These are phyloP conservation scores for Dendryphion nanum DNA, from an alignment of 2,329 filamentous ascomycete species.

Conservation along the genomic window DNA sequence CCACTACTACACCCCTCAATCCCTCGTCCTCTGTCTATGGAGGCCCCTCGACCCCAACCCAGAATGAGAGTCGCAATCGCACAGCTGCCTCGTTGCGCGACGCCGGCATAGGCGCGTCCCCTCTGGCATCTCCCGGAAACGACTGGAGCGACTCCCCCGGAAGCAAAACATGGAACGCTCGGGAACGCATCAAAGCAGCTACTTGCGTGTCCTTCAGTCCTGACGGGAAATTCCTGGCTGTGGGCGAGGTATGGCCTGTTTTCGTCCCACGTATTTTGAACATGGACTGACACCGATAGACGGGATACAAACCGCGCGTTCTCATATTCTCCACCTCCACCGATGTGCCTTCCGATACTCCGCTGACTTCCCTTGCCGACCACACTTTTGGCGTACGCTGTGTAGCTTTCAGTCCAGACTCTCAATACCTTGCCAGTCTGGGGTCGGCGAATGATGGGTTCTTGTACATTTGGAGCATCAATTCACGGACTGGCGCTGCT, in stretches of 20 bases:
- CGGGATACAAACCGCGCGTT: slow-evolving; percentile 87
- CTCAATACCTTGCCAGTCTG: slow-evolving; percentile 81
- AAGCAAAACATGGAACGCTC: slow-evolving; percentile 78
- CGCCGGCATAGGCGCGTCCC: slow-evolving; percentile 41
- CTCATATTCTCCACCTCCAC: slow-evolving; percentile 79
- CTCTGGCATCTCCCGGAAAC: slow-evolving; percentile 47
- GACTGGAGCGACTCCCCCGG: slow-evolving; percentile 58
- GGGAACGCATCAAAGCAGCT: slow-evolving; percentile 90
- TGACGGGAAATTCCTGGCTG: slow-evolving; percentile 82
- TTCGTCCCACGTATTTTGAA: background rate
- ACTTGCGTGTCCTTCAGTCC: slow-evolving; percentile 86
- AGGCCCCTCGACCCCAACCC: slow-evolving; percentile 55
- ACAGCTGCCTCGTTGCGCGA: slow-evolving; percentile 56
- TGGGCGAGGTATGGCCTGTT: slow-evolving; percentile 67
- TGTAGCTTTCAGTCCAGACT: slow-evolving; percentile 86
- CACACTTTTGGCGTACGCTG: slow-evolving; percentile 87
- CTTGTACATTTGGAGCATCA: slow-evolving; percentile 85
- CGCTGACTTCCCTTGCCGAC: slow-evolving; percentile 81
- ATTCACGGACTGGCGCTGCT: slow-evolving; percentile 75
- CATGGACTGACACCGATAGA: slow-evolving; percentile 49
- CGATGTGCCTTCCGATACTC: slow-evolving; percentile 75
- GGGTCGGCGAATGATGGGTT: slow-evolving; percentile 91
- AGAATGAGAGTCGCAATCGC: slow-evolving; percentile 54
- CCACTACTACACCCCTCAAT: slow-evolving; percentile 67
- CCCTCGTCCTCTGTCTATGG: slow-evolving; percentile 53